Conservation (phyloP, 305 asterid genomes). For the Fraxinus floribunda region DNA sequence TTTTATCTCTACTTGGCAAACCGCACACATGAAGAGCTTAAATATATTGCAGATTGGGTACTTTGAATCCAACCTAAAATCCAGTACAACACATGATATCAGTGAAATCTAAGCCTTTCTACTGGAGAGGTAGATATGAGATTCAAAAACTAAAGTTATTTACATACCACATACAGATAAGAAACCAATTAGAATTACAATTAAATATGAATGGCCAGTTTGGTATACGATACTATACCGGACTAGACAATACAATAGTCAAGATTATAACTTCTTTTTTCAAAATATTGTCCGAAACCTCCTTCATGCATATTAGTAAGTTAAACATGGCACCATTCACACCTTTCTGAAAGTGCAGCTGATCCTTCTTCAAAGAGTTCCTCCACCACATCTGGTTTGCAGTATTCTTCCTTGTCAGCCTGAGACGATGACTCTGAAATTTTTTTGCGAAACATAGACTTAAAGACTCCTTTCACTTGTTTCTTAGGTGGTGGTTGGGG, state of each 20-base stretch:
- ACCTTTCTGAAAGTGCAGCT: conserved; percentile 93
- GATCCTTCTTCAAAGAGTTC: conserved; percentile 95
- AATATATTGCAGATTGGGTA: conserved; percentile 95
- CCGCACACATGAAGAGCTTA: conserved; percentile 89
- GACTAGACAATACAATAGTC: not conserved
- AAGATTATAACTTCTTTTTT: not conserved
- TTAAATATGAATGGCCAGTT: not conserved
- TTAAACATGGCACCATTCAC: not conserved
- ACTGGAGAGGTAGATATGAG: not conserved
- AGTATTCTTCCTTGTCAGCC: conserved; percentile 53
- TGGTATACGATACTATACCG: not conserved
- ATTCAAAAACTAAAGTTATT: not conserved
- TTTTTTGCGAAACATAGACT: conserved; percentile 77
- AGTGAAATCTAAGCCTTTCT: not conserved
- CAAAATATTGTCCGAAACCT: not conserved
- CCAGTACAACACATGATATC: conserved; percentile 21
- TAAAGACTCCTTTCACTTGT: conserved; percentile 76
- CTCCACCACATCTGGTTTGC: conserved; percentile 74
- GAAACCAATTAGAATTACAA: not conserved
- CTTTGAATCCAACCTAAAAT: conserved; percentile 72
- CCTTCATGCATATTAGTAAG: not conserved
- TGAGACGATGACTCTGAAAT: conserved; percentile 66
- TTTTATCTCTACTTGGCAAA: conserved; percentile 90
- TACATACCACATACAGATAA: not conserved
- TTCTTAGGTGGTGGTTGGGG: conserved; percentile 68